Evolutionary conservation across 306 rosid genomes (phyloP).

Genomic region (Prunus fruticosa): DNA sequence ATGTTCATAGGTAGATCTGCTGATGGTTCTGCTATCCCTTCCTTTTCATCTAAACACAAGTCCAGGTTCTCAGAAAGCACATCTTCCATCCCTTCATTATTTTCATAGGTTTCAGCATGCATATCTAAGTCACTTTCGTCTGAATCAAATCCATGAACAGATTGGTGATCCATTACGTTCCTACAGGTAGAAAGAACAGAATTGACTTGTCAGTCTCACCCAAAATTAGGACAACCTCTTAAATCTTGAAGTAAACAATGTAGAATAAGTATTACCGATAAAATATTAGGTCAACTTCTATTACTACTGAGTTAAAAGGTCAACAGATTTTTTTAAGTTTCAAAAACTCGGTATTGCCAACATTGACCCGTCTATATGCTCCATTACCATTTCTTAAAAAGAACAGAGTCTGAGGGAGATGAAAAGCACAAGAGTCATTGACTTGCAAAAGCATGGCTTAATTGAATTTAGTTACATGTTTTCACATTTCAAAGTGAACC

Average conservation of each 20-base stretch:
- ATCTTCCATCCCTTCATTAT: constrained; percentile 28
- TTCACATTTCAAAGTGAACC: not conserved
- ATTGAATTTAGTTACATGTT: not conserved
- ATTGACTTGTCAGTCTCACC: not conserved
- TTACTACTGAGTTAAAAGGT: not conserved
- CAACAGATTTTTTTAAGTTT: not conserved
- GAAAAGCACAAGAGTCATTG: not conserved
- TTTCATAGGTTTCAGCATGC: constrained; percentile 42
- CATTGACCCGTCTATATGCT: not conserved
- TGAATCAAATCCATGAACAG: constrained; percentile 45
- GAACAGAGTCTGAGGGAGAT: not conserved
- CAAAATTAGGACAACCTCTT: constrained; percentile 3
- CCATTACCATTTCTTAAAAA: not conserved
- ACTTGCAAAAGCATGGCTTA: not conserved
- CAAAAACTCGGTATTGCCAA: not conserved
- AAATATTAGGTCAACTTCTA: not conserved
- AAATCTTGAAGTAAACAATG: not conserved
- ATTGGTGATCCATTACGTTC: constrained; percentile 45
- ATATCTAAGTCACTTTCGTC: constrained; percentile 55
- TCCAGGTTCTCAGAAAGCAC: constrained; percentile 35
- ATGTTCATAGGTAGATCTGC: constrained; percentile 31
- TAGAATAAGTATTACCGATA: not conserved
- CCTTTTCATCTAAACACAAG: constrained; percentile 42
- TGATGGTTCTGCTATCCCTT: constrained; percentile 40
- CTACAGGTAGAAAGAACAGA: constrained; percentile 21